A percentile compares a stretch with the other conserved stretches of the same genome.
Evolutionary conservation across 202 grass and related monocot genomes (phyloP).

Genomic region (Elaeis oleifera): DNA sequence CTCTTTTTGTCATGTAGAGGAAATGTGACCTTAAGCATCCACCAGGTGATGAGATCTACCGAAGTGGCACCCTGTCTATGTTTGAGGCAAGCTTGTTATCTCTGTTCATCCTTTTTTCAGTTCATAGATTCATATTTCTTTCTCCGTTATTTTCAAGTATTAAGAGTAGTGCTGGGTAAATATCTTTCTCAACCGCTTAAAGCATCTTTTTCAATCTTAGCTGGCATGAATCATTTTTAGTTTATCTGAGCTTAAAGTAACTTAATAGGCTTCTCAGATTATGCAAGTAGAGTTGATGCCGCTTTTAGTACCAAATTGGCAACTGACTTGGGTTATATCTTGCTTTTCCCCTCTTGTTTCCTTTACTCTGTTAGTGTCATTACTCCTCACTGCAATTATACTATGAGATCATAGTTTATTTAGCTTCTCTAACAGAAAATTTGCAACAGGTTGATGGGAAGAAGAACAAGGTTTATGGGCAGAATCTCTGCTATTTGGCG

Average conservation of each 20-base stretch:
- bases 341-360: background rate
- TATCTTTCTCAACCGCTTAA: too few relatives aligned
- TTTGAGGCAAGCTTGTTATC: slow-evolving; percentile 57
- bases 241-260: too few relatives aligned
- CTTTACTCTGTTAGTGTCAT: background rate
- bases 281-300: too few relatives aligned
- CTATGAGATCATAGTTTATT: background rate
- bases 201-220: too few relatives aligned
- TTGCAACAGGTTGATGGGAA: slow-evolving; percentile 88
- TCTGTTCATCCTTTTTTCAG: background rate
- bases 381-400: too few relatives aligned
- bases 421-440: background rate
- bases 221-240: too few relatives aligned
- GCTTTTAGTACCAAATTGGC: too few relatives aligned
- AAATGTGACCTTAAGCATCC: slow-evolving; percentile 99
- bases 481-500: slow-evolving; percentile 95
- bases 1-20: slow-evolving; percentile 40
- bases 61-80: slow-evolving; percentile 94
- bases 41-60: slow-evolving; percentile 98
- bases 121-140: background rate
- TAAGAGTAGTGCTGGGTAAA: background rate
- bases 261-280: too few relatives aligned
- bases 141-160: background rate
- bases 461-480: slow-evolving; percentile 99
- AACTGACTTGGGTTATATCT: too few relatives aligned